These are phyloP conservation scores for Fusarium clavum DNA, from an alignment of 2,329 filamentous ascomycete species.

Conservation along the genomic window DNA sequence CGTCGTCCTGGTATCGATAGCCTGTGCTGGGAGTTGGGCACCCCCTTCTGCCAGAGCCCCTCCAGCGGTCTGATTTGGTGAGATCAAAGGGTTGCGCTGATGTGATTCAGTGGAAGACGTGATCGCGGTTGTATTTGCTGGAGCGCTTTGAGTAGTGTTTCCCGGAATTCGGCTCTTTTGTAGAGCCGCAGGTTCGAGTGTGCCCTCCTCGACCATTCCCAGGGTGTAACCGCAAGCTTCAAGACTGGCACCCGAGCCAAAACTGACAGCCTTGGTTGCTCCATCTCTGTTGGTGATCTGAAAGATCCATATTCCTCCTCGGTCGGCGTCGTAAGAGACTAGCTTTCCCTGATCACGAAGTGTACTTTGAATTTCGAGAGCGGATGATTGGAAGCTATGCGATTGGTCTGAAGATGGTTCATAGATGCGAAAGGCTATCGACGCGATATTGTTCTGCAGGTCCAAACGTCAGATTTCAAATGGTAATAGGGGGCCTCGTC, in stretches of 20 bases:
- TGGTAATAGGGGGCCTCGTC: neutral
- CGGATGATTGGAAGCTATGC: conserved; percentile 58
- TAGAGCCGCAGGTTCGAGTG: conserved; percentile 62
- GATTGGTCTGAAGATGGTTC: conserved; percentile 59
- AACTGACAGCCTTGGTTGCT: conserved; percentile 38
- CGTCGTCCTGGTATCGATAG: conserved; percentile 40
- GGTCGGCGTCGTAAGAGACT: conserved; percentile 63
- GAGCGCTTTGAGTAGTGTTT: conserved; percentile 57
- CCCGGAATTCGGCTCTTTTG: conserved; percentile 57
- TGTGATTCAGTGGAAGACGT: conserved; percentile 55
- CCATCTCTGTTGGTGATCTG: conserved; percentile 59
- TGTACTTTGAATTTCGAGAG: conserved; percentile 63
- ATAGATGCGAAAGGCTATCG: conserved; percentile 67
- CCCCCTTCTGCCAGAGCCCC: conserved; percentile 45
- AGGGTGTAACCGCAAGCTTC: conserved; percentile 60
- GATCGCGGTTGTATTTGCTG: conserved; percentile 60
- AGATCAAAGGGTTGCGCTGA: conserved; percentile 43
- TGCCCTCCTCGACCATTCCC: conserved; percentile 60
- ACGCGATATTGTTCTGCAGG: conserved; percentile 66
- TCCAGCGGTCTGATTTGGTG: conserved; percentile 30
- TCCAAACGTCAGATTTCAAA: conserved; percentile 31
- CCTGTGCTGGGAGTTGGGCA: conserved; percentile 46
- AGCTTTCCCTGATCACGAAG: conserved; percentile 66
- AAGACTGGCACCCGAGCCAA: conserved; percentile 54
- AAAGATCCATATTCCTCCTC: conserved; percentile 67